Evolutionary conservation across 805 yeast genomes (phyloP), one percentile per base, ranked within the genome.

Genomic region (Kluyveromyces siamensis): DNA sequence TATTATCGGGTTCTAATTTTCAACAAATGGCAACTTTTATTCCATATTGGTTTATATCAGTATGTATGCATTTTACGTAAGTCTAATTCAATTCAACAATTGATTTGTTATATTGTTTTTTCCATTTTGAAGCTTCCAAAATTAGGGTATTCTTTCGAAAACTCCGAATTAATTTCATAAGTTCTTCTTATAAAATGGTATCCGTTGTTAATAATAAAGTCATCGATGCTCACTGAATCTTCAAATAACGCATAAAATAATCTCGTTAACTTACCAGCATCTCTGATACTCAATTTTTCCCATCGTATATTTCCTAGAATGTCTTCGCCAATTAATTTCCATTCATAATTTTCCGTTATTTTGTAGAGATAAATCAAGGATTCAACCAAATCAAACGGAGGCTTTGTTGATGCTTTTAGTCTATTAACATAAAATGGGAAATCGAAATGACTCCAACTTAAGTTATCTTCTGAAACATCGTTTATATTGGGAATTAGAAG

Each of bases 321-420:
- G 17, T 43, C 45, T 35, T 43, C 45, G n/a, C 45, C 45, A 9
- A 43, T 43, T 16, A 43, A 27, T 51, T 81, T 74, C 78, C 84
- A 82, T 52, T 67, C 65, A 1, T 69, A 55, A 49, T 81, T 83
- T 6, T 83, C 83, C 0, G 85, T 81, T 45, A 79, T 70, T 49
- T 86, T 69, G 54, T 77, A 81, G 65, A 81, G 66, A 56, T 76
- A 73, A 54, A 77, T 77, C 4, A 83, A 69, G 0, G 84, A 76
- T 58, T 81, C 85, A 41, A 81, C 72, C 17, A 81, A 74, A 56
- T 80, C 83, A 0, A 87, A 83, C 19, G 84, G 70, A 19, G 81
- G 61, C n/a, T 76, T 61, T 50, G 70, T 77, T 41, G 67, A 50
- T 2, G 73, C 61, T 18, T 63, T 66, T 48, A 64, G 52, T 6